A percentile compares a stretch with the other conserved stretches of the same genome.
These are phyloP conservation scores for peach (Prunus persica) DNA, from an alignment of 306 rosid genomes.

Conservation along the genomic window Prunus_persica_NCBIv2 NC_034014.1:1372001-1372500, in stretches of 20 bases:
- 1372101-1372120: not conserved
- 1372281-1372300: too few relatives aligned
- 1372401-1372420: too few relatives aligned
- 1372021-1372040: slow-evolving; percentile 80
- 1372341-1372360: too few relatives aligned
- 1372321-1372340: too few relatives aligned
- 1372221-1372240: not conserved
- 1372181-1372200: not conserved
- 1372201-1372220: not conserved
- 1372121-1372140: not conserved
- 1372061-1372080: slow-evolving; percentile 71
- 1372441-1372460: not conserved
- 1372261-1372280: too few relatives aligned
- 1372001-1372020: slow-evolving; percentile 67
- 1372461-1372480: not conserved
- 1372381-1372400: too few relatives aligned
- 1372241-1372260: not conserved
- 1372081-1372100: slow-evolving; percentile 59
- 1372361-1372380: too few relatives aligned
- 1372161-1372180: not conserved
- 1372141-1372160: not conserved
- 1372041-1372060: slow-evolving; percentile 69
- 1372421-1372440: not conserved
- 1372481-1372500: not conserved
- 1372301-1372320: too few relatives aligned